phyloP scores from a whole-genome alignment of 495 filamentous ascomycete species.

The Penicillium herquei region DNA sequence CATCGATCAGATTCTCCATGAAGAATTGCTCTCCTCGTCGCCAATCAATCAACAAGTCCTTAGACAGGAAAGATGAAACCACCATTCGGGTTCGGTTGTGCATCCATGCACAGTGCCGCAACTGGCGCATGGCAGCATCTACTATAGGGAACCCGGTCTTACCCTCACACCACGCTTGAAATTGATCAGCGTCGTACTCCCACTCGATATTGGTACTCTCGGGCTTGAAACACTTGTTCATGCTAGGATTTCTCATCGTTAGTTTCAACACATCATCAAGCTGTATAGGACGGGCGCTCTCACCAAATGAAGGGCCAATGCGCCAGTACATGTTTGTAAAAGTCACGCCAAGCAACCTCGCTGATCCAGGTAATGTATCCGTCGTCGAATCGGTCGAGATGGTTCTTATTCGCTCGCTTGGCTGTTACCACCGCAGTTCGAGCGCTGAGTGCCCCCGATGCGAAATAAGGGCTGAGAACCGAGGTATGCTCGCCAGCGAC shows the following conservation, averaged over 20 bases:
- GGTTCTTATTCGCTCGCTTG: slow-evolving; percentile 65
- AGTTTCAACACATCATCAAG: background rate
- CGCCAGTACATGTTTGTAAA: slow-evolving; percentile 84
- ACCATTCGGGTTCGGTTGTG: slow-evolving; percentile 92
- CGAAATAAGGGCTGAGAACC: slow-evolving; percentile 75
- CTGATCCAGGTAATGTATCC: slow-evolving; percentile 79
- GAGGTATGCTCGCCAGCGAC: slow-evolving; percentile 64
- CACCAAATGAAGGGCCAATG: slow-evolving; percentile 89
- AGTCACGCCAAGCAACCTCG: slow-evolving; percentile 90
- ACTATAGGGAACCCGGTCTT: slow-evolving; percentile 83
- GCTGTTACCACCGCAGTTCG: slow-evolving; percentile 70
- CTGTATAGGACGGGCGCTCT: slow-evolving; percentile 7
- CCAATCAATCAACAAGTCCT: slow-evolving; percentile 89
- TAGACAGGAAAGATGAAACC: slow-evolving; percentile 80
- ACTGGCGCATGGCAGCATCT: slow-evolving; percentile 89
- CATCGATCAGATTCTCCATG: slow-evolving; percentile 86
- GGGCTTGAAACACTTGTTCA: slow-evolving; percentile 92
- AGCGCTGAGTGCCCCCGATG: slow-evolving; percentile 72
- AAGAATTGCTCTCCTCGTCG: slow-evolving; percentile 85
- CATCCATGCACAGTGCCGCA: slow-evolving; percentile 72
- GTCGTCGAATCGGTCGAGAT: slow-evolving; percentile 63
- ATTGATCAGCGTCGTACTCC: slow-evolving; percentile 68
- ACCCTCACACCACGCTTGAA: slow-evolving; percentile 74
- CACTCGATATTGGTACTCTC: slow-evolving; percentile 80
- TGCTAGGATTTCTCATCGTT: slow-evolving; percentile 46